Conservation (phyloP, 305 asterid species). For the Solanum hybrid region DNA sequence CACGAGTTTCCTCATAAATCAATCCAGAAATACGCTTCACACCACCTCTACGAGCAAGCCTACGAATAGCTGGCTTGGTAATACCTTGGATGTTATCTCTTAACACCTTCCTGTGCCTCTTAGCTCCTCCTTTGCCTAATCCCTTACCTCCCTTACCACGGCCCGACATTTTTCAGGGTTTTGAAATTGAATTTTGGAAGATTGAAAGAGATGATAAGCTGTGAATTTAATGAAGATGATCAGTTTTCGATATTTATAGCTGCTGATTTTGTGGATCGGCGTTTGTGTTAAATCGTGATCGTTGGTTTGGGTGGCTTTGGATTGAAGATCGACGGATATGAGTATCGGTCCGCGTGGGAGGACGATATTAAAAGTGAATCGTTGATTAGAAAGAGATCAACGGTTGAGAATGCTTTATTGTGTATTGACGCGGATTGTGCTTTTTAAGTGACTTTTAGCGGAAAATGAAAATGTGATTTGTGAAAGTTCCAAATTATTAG, state of each 20-base stretch:
- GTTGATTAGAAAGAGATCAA: background rate
- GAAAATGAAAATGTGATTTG: background rate
- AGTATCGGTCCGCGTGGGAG: background rate
- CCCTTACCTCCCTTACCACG: slow-evolving; percentile 41
- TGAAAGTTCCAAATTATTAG: background rate
- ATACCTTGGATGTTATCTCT: slow-evolving; percentile 33
- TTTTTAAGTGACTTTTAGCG: background rate
- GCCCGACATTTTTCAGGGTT: slow-evolving; percentile 7
- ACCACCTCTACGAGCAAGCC: slow-evolving; percentile 33
- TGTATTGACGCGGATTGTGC: background rate
- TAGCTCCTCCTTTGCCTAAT: slow-evolving; percentile 36
- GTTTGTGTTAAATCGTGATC: background rate
- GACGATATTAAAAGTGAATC: background rate
- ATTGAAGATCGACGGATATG: background rate
- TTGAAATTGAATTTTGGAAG: background rate
- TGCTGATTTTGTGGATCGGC: background rate
- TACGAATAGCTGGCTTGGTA: slow-evolving; percentile 33
- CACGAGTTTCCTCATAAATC: slow-evolving; percentile 33
- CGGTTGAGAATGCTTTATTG: background rate
- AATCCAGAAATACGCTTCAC: slow-evolving; percentile 33
- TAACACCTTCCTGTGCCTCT: slow-evolving; percentile 30
- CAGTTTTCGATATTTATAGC: background rate
- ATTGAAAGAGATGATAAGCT: no score
- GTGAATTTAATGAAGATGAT: background rate
- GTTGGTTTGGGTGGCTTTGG: background rate